Percentiles rank a stretch among this genome's conserved stretches.
Conservation (phyloP, 1,284 basidiomycete species). For the Coniferiporia weirii region DNA sequence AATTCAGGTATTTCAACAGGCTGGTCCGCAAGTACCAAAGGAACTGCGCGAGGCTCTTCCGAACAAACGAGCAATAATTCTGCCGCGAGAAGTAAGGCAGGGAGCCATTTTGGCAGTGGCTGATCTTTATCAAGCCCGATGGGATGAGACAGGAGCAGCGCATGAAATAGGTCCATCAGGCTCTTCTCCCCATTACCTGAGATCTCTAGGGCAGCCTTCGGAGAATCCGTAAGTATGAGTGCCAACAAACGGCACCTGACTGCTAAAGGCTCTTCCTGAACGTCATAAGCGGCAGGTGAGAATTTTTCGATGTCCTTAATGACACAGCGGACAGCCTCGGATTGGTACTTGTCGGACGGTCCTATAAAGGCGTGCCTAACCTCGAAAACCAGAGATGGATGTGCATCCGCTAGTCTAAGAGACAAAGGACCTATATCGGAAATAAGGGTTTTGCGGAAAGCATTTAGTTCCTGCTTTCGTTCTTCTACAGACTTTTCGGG, state of each 20-base stretch:
- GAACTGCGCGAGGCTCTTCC: conserved; percentile 62
- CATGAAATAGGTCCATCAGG: conserved; percentile 62
- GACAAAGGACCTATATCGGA: conserved; percentile 63
- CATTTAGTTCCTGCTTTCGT: conserved; percentile 60
- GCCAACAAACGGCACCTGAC: conserved; percentile 85
- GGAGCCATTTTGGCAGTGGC: conserved; percentile 76
- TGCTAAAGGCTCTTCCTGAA: conserved; percentile 68
- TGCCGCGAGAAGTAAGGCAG: conserved; percentile 74
- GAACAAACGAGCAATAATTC: conserved; percentile 77
- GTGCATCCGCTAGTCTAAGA: conserved; percentile 79
- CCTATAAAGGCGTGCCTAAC: conserved; percentile 77
- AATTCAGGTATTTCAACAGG: conserved; percentile 45
- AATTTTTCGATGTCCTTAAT: conserved; percentile 71
- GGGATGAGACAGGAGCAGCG: conserved; percentile 56
- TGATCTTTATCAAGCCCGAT: conserved; percentile 45
- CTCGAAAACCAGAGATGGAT: conserved; percentile 87
- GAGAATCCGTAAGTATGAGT: conserved; percentile 73
- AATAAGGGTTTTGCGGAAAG: conserved; percentile 62
- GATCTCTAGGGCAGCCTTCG: conserved; percentile 45
- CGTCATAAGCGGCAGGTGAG: conserved; percentile 58
- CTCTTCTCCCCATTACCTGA: conserved; percentile 40
- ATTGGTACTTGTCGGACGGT: conserved; percentile 52
- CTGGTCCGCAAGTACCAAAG: conserved; percentile 65
- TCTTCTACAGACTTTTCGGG: conserved; percentile 51
- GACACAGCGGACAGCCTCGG: conserved; percentile 57